Evolutionary conservation across 805 yeast species (phyloP), one percentile per base, ranked within the genome.

Genomic region (Cyberlindnera mycetangii): DNA sequence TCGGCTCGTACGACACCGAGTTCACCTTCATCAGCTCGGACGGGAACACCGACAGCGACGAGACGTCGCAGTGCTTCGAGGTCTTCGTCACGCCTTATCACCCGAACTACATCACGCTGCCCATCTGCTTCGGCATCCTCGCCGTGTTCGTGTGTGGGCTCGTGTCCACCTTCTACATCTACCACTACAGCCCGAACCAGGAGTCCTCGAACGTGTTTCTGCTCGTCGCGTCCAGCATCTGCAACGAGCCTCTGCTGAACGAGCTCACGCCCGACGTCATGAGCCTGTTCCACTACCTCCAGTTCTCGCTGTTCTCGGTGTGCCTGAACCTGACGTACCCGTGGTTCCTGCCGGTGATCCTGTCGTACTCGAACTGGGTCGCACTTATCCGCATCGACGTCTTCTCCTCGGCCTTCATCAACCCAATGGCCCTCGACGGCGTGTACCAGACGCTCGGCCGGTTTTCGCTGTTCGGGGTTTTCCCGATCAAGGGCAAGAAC

Each of bases 301-400:
- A 83, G 55, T 82, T 75, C 63, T 74, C 80, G 1, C 70, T 79
- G 34, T 77, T 81, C 56, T 68, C 76, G 52, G 76, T 75, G 6
- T 83, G 78, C 4, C 63, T 83, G 22, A 71, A 72, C 50, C 57
- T 83, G 16, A 63, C 68, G 20, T 83, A 76, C 52, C 89, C 89
- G 0, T 86, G 84, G 0, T 80, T 76, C 54, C 77, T 72, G 47
- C 83, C 74, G 48, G 84, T 84, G 0, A 58, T 77, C 12, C 59
- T 79, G 37, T 66, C 78, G 3, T 62, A 70, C 14, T 54, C 77
- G 16, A 61, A 76, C 15, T 81, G 88, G 88, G 65, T 75, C 33
- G 75, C 80, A 1, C 61, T 83, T n/a, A 59, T 79, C 38, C 44
- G 53, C 17, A 41, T 47, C 25, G 58, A 56, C 28, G 33, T 56